These are phyloP conservation scores for Amanita fuliginea DNA, from an alignment of 768 basidiomycete species.

Conservation along the genomic window DNA sequence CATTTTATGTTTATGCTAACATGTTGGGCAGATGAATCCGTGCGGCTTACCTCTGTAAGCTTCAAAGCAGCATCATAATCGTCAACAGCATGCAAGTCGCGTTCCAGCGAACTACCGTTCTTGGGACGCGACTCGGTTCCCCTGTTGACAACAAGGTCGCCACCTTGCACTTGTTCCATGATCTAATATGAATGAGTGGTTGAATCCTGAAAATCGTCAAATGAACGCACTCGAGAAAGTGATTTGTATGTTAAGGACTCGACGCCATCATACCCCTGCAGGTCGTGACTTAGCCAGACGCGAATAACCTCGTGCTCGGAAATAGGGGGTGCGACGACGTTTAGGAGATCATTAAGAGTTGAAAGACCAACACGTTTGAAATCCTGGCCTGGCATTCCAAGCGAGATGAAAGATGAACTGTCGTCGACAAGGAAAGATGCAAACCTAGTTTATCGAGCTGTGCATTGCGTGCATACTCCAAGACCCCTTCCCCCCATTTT, in stretches of 20 bases:
- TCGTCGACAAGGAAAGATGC: constrained; percentile 9
- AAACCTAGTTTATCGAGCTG: constrained; percentile 86
- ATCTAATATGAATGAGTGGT: constrained; percentile 34
- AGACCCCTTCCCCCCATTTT: constrained; percentile 79
- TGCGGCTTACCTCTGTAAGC: constrained; percentile 56
- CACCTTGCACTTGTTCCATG: constrained; percentile 91
- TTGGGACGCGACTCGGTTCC: constrained; percentile 70
- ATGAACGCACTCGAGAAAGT: constrained; percentile 53
- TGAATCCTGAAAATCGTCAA: not conserved
- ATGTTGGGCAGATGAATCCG: constrained; percentile 6
- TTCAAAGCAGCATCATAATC: constrained; percentile 78
- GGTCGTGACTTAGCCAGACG: constrained; percentile 92
- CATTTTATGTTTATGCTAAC: constrained; percentile 1
- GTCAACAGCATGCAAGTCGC: constrained; percentile 77
- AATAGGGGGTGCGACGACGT: constrained; percentile 96
- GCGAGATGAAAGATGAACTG: constrained; percentile 2
- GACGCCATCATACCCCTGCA: constrained; percentile 93
- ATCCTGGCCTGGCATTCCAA: constrained; percentile 59
- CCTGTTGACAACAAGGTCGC: constrained; percentile 80
- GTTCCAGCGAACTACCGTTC: constrained; percentile 31
- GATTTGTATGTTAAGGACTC: constrained; percentile 90
- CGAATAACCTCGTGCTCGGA: constrained; percentile 97
- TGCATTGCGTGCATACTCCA: constrained; percentile 79
- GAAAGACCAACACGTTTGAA: constrained; percentile 82
- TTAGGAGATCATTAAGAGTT: constrained; percentile 84